Evolutionary conservation across 345 rosid species (phyloP), one percentile per base, ranked within the genome.

Genomic region (Salix suchowensis): DNA sequence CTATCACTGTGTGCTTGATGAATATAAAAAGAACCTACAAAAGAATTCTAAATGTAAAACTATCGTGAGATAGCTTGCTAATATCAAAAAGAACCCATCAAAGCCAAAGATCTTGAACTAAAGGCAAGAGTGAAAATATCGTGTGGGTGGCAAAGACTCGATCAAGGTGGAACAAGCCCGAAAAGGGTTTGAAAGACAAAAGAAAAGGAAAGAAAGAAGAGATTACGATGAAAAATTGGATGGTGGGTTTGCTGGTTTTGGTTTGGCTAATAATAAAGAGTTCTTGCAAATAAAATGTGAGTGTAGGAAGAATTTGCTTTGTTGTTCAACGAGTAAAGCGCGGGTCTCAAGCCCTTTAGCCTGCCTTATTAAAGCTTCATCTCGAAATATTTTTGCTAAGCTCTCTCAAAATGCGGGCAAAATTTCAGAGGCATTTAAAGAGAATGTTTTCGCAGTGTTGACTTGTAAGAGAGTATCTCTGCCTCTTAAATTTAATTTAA

Each of bases 321-420:
- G 77, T 61, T 66, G 81, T 78, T 39, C 65, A 76, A 79, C 71
- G 61, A 76, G 79, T 15, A 69, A 75, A 78, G 60, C n/a, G 72
- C 70, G 75, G 73, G 52, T 39, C 67, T 71, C 39, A 14, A 55
- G 8, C 8, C 48, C 48, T 50, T 34, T 66, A 11, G 6, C 24
- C 64, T 28, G 32, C 44, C 54, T 46, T 64, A 32, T 23, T 61
- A 76, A 76, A 39, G 36, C 26, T 18, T 4, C 58, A 7, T 28
- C 15, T 39, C 2, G 13, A 30, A 36, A 70, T 36, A 4, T 5
- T 36, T 36, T n/a, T 39, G 30, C 42, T 9, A 72, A 60, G 60
- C 26, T 66, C 32, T 77, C 80, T 77, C 70, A 75, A 75, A 66
- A 73, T 70, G 68, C 8, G 39, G 28, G 16, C 19, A 32, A 32